These are phyloP conservation scores for Lecanicillium sp. DNA, from an alignment of 2,329 filamentous ascomycete species.

Conservation along the genomic window DNA sequence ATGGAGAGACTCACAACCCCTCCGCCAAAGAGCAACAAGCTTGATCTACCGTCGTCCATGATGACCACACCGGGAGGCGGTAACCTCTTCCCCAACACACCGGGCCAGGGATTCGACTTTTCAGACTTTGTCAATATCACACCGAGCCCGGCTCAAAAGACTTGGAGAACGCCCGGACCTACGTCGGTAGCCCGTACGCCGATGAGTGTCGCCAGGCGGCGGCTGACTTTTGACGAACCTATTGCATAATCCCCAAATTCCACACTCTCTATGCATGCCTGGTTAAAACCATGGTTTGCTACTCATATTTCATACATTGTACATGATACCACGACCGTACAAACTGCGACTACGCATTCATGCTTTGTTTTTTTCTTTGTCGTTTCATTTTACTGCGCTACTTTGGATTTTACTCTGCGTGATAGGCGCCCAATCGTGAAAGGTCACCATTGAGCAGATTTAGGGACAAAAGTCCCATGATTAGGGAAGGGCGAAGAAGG, in stretches of 20 bases:
- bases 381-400: neutral
- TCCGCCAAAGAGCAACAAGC: slow-evolving; percentile 58
- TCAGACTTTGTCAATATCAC: slow-evolving; percentile 97
- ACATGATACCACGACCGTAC: slow-evolving; percentile 28
- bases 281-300: neutral
- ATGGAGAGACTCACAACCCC: slow-evolving; percentile 71
- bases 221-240: slow-evolving; percentile 77
- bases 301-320: slow-evolving; percentile 9
- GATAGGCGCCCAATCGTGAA: too few relatives aligned
- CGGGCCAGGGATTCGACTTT: slow-evolving; percentile 81
- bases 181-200: slow-evolving; percentile 43
- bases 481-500: too few relatives aligned
- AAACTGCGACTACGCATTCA: slow-evolving; percentile 11
- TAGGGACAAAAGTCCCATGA: too few relatives aligned
- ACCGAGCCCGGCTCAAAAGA: slow-evolving; percentile 83
- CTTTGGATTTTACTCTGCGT: too few relatives aligned
- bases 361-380: neutral
- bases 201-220: slow-evolving; percentile 60
- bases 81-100: slow-evolving; percentile 66
- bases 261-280: neutral
- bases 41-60: slow-evolving; percentile 70
- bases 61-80: slow-evolving; percentile 77
- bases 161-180: slow-evolving; percentile 73
- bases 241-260: slow-evolving; percentile 29
- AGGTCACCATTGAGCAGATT: too few relatives aligned